A percentile compares a stretch with the other conserved stretches of the same genome.
phyloP scores from a whole-genome alignment of 176 grass and related monocot genomes.

The Pontederia paniculata region DNA sequence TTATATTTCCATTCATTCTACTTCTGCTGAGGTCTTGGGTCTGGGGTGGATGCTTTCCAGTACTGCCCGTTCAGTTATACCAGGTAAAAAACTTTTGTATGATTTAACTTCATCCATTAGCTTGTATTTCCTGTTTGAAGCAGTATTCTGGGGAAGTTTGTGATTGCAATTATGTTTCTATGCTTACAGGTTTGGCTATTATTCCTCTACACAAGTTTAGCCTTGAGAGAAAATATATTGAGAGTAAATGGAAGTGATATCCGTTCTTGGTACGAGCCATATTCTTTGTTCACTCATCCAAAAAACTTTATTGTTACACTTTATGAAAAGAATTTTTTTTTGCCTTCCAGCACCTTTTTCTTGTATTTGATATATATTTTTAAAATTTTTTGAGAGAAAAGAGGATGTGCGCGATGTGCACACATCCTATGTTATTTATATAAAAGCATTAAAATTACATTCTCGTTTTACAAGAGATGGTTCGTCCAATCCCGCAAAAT shows the following conservation, averaged over 20 bases:
- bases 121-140: not conserved
- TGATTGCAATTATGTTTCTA: no score
- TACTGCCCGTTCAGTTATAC: conserved; percentile 88
- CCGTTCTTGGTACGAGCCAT: conserved; percentile 14
- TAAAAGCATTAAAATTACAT: no score
- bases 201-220: conserved; percentile 20
- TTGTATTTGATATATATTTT: no score
- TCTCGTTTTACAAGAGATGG: no score
- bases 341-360: no score
- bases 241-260: conserved; percentile 22
- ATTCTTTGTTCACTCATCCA: not conserved
- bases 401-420: no score
- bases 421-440: no score
- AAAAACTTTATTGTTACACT: no score
- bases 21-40: conserved; percentile 70
- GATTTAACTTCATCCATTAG: not conserved
- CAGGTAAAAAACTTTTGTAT: conserved; percentile 36
- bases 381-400: no score
- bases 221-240: conserved; percentile 17
- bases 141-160: no score
- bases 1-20: conserved; percentile 71
- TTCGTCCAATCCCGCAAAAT: no score
- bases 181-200: conserved; percentile 23
- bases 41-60: conserved; percentile 85
- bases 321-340: no score